These are phyloP conservation scores for Mortierella sp. DNA, from an alignment of 371 early-diverging fungal genomes.

Conservation along the genomic window DNA sequence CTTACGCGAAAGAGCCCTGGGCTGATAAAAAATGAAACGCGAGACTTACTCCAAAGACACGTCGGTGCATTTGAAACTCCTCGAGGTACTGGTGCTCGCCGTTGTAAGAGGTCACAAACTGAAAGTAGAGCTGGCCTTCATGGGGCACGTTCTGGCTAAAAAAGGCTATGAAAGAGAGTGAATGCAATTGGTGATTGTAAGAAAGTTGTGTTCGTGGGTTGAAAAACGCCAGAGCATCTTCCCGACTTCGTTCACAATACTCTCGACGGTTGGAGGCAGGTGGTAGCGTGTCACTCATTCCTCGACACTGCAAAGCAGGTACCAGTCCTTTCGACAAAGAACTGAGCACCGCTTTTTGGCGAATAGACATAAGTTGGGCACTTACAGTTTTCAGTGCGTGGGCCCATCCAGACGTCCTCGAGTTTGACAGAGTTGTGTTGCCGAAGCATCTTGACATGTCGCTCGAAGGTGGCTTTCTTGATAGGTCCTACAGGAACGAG, in stretches of 20 bases:
- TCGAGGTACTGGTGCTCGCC: slow-evolving; percentile 79
- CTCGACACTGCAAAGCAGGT: background rate
- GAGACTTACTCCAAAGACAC: slow-evolving; percentile 78
- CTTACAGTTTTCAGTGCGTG: slow-evolving; percentile 53
- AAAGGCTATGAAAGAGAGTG: slow-evolving; percentile 53
- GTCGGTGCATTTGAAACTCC: slow-evolving; percentile 84
- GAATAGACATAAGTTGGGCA: background rate
- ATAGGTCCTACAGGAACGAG: slow-evolving; percentile 84
- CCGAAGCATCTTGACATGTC: slow-evolving; percentile 74
- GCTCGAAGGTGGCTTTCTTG: slow-evolving; percentile 73
- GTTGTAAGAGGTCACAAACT: slow-evolving; percentile 79
- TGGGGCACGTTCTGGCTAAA: slow-evolving; percentile 74
- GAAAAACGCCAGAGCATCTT: background rate
- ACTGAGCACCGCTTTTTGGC: background rate
- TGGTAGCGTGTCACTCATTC: background rate
- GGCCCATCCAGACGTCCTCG: slow-evolving; percentile 57
- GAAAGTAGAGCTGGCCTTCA: slow-evolving; percentile 84
- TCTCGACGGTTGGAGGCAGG: background rate
- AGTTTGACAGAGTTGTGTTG: slow-evolving; percentile 59
- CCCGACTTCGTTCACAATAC: background rate
- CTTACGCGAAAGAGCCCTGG: background rate
- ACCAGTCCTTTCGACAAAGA: background rate
- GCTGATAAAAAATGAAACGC: background rate
- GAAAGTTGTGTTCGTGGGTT: background rate
- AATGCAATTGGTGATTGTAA: background rate